Evolutionary conservation across 495 filamentous ascomycete species (phyloP), one percentile per base, ranked within the genome.

Genomic region (Penicillium pancosmium): DNA sequence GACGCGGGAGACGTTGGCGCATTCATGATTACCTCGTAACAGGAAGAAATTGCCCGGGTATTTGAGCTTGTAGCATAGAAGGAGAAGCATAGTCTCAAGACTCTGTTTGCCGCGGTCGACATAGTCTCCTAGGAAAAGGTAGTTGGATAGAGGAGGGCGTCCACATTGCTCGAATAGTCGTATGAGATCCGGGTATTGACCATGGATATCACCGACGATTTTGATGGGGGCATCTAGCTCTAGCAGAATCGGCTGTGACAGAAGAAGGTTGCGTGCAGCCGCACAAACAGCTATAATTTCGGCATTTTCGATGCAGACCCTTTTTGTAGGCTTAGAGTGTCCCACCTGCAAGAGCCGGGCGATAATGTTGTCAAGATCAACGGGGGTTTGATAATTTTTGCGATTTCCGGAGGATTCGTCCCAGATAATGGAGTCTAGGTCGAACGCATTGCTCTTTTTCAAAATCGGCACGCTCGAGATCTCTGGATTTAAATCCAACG

Each of bases 111-210:
- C 94, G 50, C 94, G 87, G 70, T 99, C 94, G 58, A 99, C 94
- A 72, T 99, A 99, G 69, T 99, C 94, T 13, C 94, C 94, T 13
- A 99, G 80, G 71, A 99, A 99, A 36, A 99, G 82, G 68, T 90
- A 99, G 78, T 99, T 99, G 10, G 92, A 86, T 43, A 85, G 86
- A 9, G 94, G 94, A 9, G 94, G 94, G 69, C 97, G 98, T 3
- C 94, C 94, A 66, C 94, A 97, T 94, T 98, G 98, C 76, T 99
- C 95, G 62, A 99, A 99, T 83, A 99, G 88, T 41, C 94, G 84
- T 63, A 99, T 95, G 27, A 99, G 78, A 74, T 99, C 94, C n/a
- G 93, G 96, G 67, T 97, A 99, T 74, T 99, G 94, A 50, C 94
- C 94, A 72, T 99, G 94, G 13, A 99, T 91, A 75, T 99, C 94